These are phyloP conservation scores for Cetraspora pellucida DNA, from an alignment of 192 early-diverging fungal genomes.

Conservation along the genomic window DNA sequence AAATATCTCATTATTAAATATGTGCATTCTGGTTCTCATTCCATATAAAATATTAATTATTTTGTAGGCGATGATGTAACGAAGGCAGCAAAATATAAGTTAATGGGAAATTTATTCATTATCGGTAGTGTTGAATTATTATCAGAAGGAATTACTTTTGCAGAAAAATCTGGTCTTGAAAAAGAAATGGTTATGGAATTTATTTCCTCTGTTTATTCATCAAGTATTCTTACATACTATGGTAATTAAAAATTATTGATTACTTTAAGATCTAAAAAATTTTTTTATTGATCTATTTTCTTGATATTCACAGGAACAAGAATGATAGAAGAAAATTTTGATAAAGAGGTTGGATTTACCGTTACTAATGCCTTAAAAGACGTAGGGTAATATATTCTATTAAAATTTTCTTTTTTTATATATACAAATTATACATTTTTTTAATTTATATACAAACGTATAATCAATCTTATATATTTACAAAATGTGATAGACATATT, in stretches of 20 bases:
- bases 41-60: too few species aligned
- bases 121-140: conserved; percentile 57
- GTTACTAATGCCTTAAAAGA: conserved; percentile 51
- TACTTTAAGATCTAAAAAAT: not conserved
- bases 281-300: not conserved
- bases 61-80: conserved; percentile 44
- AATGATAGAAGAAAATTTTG: conserved; percentile 44
- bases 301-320: conserved; percentile 16
- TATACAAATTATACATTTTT: not conserved
- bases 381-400: conserved; percentile 24
- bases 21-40: too few species aligned
- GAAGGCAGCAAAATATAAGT: conserved; percentile 57
- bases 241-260: conserved; percentile 25
- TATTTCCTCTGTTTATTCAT: conserved; percentile 53
- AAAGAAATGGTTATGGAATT: conserved; percentile 56
- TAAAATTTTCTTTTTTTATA: not conserved
- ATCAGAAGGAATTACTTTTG: conserved; percentile 65
- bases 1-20: too few species aligned
- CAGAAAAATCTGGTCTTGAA: conserved; percentile 53
- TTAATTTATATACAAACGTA: not conserved
- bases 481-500: conserved; percentile 38
- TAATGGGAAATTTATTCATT: conserved; percentile 72
- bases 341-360: conserved; percentile 45
- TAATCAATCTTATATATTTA: too few species aligned
- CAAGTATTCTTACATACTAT: conserved; percentile 50